phyloP scores from a whole-genome alignment of 2,329 filamentous ascomycete species.

The Cordyceps pruinosa region DNA sequence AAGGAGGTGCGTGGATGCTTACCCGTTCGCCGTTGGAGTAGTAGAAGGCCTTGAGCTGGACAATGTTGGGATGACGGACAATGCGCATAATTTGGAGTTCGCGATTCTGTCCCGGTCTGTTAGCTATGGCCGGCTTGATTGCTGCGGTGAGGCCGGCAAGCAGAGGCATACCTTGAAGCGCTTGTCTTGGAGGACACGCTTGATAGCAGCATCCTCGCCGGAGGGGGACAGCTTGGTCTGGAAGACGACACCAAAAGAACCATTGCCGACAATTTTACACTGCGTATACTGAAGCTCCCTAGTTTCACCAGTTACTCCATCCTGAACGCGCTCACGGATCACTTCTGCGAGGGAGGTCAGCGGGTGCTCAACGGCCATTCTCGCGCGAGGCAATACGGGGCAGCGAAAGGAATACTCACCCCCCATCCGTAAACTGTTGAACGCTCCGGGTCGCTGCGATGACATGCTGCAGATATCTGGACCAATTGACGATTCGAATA shows the following conservation, averaged over 20 bases:
- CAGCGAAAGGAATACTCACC: conserved; percentile 49
- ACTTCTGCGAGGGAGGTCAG: conserved; percentile 59
- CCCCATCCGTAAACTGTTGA: conserved; percentile 87
- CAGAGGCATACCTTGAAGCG: conserved; percentile 78
- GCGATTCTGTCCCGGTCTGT: conserved; percentile 66
- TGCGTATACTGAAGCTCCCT: conserved; percentile 97
- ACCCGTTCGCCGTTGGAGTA: conserved; percentile 98
- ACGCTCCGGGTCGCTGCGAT: conserved; percentile 85
- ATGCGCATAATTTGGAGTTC: conserved; percentile 99
- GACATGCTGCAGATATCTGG: conserved; percentile 53
- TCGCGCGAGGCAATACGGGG: not conserved
- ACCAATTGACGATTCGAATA: conserved; percentile 9
- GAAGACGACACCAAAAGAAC: conserved; percentile 97
- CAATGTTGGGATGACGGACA: conserved; percentile 96
- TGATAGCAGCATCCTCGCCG: conserved; percentile 97
- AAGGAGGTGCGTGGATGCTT: conserved; percentile 27
- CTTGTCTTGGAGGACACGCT: conserved; percentile 97
- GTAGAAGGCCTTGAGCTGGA: conserved; percentile 98
- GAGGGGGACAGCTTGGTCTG: conserved; percentile 98
- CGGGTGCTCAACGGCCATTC: conserved; percentile 2
- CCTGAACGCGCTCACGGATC: conserved; percentile 97
- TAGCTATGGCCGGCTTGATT: conserved; percentile 11
- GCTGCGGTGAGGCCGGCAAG: not conserved
- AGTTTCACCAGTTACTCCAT: conserved; percentile 93
- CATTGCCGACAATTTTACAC: conserved; percentile 99